Conservation (phyloP, 2,329 filamentous ascomycete species). For the Pyrenochaeta sp. region DNA sequence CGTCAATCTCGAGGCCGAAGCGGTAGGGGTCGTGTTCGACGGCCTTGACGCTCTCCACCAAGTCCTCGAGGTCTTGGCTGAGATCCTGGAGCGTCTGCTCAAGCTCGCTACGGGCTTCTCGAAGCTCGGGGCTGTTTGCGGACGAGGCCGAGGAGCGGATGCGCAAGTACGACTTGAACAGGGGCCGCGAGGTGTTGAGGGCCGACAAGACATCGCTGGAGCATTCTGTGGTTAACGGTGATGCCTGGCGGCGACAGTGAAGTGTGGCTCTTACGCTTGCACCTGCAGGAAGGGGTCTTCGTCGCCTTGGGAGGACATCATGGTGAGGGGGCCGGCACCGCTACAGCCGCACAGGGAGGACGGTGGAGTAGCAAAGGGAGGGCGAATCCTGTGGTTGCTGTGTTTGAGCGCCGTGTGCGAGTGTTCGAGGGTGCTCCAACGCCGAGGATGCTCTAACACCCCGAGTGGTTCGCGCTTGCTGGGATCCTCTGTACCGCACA, state of each 20-base stretch:
- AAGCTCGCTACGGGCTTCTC: conserved; percentile 75
- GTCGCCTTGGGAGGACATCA: conserved; percentile 48
- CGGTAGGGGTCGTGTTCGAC: conserved; percentile 86
- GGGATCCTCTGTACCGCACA: conserved; percentile 11
- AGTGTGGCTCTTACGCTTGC: conserved; percentile 54
- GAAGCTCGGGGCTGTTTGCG: conserved; percentile 68
- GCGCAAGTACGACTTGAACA: conserved; percentile 94
- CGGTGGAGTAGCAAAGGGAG: not conserved
- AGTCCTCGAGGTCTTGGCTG: conserved; percentile 84
- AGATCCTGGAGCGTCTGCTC: conserved; percentile 76
- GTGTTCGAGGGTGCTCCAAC: conserved; percentile 13
- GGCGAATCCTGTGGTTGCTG: conserved; percentile 5
- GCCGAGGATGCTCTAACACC: conserved; percentile 12
- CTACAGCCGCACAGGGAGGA: not conserved
- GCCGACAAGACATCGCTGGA: conserved; percentile 85
- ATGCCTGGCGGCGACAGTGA: conserved; percentile 5
- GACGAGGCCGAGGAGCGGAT: conserved; percentile 85
- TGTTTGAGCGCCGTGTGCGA: conserved; percentile 17
- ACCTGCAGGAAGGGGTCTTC: conserved; percentile 61
- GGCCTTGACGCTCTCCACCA: conserved; percentile 84
- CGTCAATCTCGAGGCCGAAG: conserved; percentile 83
- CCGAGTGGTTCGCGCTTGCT: too few relatives aligned
- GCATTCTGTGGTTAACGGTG: conserved; percentile 32
- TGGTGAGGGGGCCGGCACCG: conserved; percentile 26
- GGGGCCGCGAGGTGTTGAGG: conserved; percentile 78